Evolutionary conservation across 1,284 basidiomycete genomes (phyloP).

Genomic region (Ustilago tritici): DNA sequence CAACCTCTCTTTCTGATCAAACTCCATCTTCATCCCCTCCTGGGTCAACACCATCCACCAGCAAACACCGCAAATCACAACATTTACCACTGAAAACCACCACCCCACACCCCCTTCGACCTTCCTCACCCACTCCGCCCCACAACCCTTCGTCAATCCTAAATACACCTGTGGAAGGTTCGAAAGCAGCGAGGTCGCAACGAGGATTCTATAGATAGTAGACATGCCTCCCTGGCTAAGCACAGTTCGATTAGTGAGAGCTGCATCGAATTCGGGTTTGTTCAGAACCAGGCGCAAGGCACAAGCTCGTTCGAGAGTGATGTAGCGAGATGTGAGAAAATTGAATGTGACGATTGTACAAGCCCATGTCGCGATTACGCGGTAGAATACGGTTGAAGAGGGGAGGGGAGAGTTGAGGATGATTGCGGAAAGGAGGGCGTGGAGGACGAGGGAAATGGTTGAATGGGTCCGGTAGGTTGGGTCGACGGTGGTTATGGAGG

Average conservation of each 20-base stretch:
- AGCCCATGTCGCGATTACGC: not conserved
- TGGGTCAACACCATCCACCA: slow-evolving; percentile 29
- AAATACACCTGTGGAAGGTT: slow-evolving; percentile 15
- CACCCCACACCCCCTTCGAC: slow-evolving; percentile 6
- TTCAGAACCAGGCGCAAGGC: slow-evolving; percentile 9
- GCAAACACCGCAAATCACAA: slow-evolving; percentile 17
- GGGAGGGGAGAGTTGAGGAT: not conserved
- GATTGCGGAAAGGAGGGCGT: not conserved
- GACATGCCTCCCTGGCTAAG: slow-evolving; percentile 14
- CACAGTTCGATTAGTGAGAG: slow-evolving; percentile 8
- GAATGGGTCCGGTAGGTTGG: not conserved
- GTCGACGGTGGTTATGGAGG: not conserved
- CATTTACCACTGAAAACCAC: slow-evolving; percentile 21
- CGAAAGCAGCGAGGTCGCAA: slow-evolving; percentile 4
- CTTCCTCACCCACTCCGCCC: not conserved
- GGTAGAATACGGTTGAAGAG: not conserved
- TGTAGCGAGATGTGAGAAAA: slow-evolving; percentile 4
- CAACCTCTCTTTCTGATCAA: not conserved
- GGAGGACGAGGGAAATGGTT: not conserved
- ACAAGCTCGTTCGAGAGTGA: slow-evolving; percentile 16
- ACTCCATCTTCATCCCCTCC: slow-evolving; percentile 15
- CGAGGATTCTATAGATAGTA: slow-evolving; percentile 18
- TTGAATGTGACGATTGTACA: slow-evolving; percentile 6
- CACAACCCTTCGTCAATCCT: not conserved
- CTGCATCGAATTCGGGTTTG: not conserved